Conservation (phyloP, 2,329 filamentous ascomycete species). For the Cladosporium phlei region DNA sequence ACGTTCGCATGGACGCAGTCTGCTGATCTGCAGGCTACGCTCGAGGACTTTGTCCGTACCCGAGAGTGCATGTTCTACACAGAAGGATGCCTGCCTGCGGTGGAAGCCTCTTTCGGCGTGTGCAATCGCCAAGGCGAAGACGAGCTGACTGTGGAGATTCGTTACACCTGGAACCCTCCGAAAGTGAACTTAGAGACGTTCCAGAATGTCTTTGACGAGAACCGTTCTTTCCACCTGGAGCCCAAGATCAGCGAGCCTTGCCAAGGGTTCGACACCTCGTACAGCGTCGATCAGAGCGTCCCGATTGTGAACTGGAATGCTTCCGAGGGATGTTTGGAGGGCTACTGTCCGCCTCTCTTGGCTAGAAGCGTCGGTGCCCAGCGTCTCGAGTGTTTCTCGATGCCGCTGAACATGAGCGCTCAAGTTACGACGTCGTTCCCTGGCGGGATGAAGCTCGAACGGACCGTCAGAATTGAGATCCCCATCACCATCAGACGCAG, state of each 20-base stretch:
- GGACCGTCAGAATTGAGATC: conserved; percentile 19
- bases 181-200: conserved; percentile 19
- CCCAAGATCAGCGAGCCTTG: conserved; percentile 11
- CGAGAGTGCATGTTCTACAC: conserved; percentile 22
- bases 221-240: conserved; percentile 16
- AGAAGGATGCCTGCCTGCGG: conserved; percentile 12
- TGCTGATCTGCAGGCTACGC: not conserved
- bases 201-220: conserved; percentile 21
- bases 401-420: conserved; percentile 21
- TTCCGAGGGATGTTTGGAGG: conserved; percentile 17
- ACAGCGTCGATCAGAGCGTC: not conserved
- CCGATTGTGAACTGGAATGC: conserved; percentile 8
- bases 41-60: conserved; percentile 19
- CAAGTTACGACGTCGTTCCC: conserved; percentile 18
- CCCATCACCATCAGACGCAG: conserved; percentile 24
- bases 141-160: conserved; percentile 17
- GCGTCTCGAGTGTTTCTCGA: conserved; percentile 22
- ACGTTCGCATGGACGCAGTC: not conserved
- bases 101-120: conserved; percentile 20
- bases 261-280: not conserved
- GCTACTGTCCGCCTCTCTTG: conserved; percentile 16
- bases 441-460: conserved; percentile 20
- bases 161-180: conserved; percentile 20
- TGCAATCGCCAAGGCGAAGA: not conserved
- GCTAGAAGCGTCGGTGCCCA: conserved; percentile 19